A percentile compares a stretch with the other conserved stretches of the same genome.
Evolutionary conservation across 768 basidiomycete genomes (phyloP).

Genomic region (Candolleomyces eurysporus): DNA sequence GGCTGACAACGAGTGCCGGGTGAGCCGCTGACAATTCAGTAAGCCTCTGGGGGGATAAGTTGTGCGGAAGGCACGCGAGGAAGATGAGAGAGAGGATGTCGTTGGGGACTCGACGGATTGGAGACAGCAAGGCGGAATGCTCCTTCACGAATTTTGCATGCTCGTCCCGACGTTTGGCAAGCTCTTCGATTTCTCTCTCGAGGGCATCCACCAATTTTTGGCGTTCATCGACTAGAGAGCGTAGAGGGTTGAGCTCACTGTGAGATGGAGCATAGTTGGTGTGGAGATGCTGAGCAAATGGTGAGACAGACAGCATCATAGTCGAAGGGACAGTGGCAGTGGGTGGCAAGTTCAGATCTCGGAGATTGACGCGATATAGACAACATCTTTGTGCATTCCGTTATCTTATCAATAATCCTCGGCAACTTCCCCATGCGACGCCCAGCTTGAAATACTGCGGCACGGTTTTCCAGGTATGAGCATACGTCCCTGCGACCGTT

Average conservation of each 20-base stretch:
- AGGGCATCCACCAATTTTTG: background rate
- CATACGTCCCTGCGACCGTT: no score
- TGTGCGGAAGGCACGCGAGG: background rate
- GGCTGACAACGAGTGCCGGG: background rate
- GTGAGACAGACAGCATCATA: no score
- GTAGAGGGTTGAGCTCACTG: background rate
- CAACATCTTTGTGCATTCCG: no score
- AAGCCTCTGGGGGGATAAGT: background rate
- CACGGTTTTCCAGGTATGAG: no score
- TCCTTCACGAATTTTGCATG: background rate
- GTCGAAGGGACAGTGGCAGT: no score
- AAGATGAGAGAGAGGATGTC: conserved; percentile 1
- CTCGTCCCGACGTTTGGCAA: background rate
- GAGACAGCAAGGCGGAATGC: background rate
- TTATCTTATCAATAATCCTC: no score
- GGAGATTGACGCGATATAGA: no score
- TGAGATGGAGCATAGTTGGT: background rate
- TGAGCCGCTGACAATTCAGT: background rate
- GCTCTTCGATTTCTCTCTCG: background rate
- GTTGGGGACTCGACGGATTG: background rate
- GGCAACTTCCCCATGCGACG: no score
- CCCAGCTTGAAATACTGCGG: no score
- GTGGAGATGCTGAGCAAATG: background rate
- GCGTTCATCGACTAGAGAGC: background rate
- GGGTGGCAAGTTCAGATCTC: no score